A percentile compares a stretch with the other conserved stretches of the same genome.
Conservation (phyloP, 2,329 filamentous ascomycete genomes). For the Davidsoniella neocaledoniae region DNA sequence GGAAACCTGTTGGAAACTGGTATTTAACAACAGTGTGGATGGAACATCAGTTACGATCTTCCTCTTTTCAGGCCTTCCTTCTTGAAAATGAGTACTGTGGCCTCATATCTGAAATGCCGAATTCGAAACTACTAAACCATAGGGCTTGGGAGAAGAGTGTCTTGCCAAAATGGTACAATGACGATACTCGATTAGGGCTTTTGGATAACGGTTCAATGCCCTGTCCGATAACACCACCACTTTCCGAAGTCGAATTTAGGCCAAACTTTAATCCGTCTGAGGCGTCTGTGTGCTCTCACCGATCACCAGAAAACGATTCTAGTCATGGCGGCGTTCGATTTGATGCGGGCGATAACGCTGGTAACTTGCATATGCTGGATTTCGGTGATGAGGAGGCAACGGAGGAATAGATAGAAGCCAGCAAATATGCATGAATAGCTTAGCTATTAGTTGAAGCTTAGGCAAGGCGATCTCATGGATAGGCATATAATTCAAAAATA, state of each 20-base stretch:
- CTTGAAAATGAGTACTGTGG: background rate
- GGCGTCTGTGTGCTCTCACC: background rate
- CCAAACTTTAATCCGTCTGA: too few relatives aligned
- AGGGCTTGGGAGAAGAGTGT: conserved; percentile 27
- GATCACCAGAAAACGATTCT: background rate
- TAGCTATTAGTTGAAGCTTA: too few relatives aligned
- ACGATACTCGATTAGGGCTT: conserved; percentile 16
- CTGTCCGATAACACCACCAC: too few relatives aligned
- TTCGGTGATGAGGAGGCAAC: background rate
- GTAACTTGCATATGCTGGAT: too few relatives aligned
- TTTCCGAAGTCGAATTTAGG: too few relatives aligned
- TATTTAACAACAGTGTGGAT: background rate
- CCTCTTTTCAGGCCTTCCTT: conserved; percentile 1
- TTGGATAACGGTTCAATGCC: background rate
- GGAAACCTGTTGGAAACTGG: conserved; percentile 4
- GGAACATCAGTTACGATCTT: conserved; percentile 7
- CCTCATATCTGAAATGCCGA: background rate
- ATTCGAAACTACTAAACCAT: background rate
- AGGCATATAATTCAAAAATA: too few relatives aligned
- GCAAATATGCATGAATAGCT: too few relatives aligned
- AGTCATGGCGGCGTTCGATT: background rate
- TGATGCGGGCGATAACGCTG: too few relatives aligned
- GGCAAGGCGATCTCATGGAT: too few relatives aligned
- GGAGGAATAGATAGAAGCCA: background rate
- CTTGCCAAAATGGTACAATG: conserved; percentile 24